phyloP scores from a whole-genome alignment of 768 basidiomycete genomes.

The Cyclocybe cylindracea region DNA sequence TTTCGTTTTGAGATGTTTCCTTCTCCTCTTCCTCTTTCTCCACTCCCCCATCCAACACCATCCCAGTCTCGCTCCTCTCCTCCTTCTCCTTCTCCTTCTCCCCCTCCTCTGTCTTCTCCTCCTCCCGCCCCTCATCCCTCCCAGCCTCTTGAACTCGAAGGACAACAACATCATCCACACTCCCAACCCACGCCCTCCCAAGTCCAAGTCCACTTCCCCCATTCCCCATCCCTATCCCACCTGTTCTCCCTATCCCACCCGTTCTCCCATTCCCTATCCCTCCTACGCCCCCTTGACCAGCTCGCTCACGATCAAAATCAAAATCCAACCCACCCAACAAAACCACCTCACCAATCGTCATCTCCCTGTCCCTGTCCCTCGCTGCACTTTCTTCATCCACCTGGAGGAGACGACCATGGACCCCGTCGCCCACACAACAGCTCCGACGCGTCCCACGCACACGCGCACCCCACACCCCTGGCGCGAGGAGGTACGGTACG shows the following conservation, averaged over 20 bases:
- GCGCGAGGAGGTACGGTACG: constrained; percentile 26
- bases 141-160: background rate
- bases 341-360: constrained; percentile 28
- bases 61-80: background rate
- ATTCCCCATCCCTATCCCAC: no score
- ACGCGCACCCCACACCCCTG: constrained; percentile 14
- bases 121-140: background rate
- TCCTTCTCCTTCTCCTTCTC: no score
- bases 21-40: background rate
- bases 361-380: no score
- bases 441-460: no score
- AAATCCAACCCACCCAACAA: constrained; percentile 28
- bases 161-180: constrained; percentile 16
- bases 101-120: no score
- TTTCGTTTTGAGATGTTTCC: no score
- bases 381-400: background rate
- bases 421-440: no score
- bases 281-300: no score
- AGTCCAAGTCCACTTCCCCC: no score
- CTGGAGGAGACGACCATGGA: no score
- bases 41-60: background rate
- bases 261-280: no score
- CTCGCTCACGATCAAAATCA: no score
- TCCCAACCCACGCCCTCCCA: constrained; percentile 21
- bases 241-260: constrained; percentile 1